Evolutionary conservation across 345 rosid species (phyloP).

Genomic region (Citrus inodora): DNA sequence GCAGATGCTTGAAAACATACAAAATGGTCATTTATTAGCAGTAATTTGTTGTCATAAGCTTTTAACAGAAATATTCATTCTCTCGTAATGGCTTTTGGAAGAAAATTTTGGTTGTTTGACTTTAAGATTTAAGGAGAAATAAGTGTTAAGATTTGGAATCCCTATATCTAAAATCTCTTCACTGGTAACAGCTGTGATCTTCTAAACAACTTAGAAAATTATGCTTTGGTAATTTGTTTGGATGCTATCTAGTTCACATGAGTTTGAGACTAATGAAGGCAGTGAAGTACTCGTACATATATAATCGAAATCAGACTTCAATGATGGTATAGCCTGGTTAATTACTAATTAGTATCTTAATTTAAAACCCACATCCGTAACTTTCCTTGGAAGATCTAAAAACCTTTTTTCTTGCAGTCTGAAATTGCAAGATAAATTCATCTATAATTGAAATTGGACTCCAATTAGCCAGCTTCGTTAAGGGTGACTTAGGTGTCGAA

Average conservation of each 20-base stretch:
- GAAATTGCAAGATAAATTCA: not conserved
- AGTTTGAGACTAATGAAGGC: not conserved
- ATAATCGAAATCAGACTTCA: not conserved
- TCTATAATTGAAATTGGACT: too few species aligned
- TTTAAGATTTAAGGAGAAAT: not conserved
- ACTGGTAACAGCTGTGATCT: not conserved
- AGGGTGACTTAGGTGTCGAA: too few species aligned
- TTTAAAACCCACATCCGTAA: not conserved
- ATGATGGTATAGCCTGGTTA: not conserved
- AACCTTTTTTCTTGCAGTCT: not conserved
- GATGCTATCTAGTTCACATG: not conserved
- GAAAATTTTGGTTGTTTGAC: not conserved
- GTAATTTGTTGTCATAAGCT: not conserved
- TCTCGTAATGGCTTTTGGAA: not conserved
- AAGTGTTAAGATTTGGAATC: not conserved
- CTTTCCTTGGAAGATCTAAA: not conserved
- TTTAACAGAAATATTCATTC: not conserved
- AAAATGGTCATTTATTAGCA: not conserved
- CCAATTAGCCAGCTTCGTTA: too few species aligned
- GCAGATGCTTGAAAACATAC: not conserved
- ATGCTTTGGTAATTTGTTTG: not conserved
- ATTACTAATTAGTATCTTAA: not conserved
- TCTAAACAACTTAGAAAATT: not conserved
- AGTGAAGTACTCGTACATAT: not conserved
- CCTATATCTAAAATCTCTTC: not conserved